Evolutionary conservation across 1,284 basidiomycete genomes (phyloP).

Genomic region (Vanrija pseudolonga): DNA sequence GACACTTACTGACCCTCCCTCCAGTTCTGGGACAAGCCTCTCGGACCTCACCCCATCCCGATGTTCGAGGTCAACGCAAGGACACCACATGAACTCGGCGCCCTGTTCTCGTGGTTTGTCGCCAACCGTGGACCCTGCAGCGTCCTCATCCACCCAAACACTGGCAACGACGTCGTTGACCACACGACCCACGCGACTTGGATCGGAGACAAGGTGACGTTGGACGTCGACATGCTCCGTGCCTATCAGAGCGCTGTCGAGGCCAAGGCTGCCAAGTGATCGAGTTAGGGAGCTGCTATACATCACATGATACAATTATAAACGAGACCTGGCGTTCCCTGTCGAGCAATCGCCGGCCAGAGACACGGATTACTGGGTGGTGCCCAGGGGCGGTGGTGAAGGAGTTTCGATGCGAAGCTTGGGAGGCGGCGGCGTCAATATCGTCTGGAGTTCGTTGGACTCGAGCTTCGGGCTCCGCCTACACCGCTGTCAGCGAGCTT

Average conservation of each 20-base stretch:
- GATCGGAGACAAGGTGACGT: slow-evolving; percentile 63
- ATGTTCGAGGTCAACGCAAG: slow-evolving; percentile 71
- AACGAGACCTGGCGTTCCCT: too few species aligned
- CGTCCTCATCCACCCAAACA: slow-evolving; percentile 70
- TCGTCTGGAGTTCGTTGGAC: too few species aligned
- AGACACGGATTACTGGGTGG: too few species aligned
- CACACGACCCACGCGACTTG: slow-evolving; percentile 64
- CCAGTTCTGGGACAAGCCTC: slow-evolving; percentile 17
- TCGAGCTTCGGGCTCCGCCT: too few species aligned
- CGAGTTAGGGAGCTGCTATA: too few species aligned
- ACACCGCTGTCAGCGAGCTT: too few species aligned
- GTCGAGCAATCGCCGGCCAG: too few species aligned
- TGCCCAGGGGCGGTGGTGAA: too few species aligned
- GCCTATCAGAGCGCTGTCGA: slow-evolving; percentile 22
- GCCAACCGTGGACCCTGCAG: slow-evolving; percentile 65
- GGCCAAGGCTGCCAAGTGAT: not conserved
- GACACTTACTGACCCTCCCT: not conserved
- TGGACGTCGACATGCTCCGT: slow-evolving; percentile 51
- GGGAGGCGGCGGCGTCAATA: too few species aligned
- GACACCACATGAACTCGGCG: slow-evolving; percentile 62
- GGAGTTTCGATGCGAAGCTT: too few species aligned
- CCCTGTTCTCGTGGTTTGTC: slow-evolving; percentile 62
- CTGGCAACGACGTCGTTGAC: slow-evolving; percentile 58
- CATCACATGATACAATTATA: too few species aligned
- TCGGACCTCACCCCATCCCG: slow-evolving; percentile 52